Conservation (phyloP, 2,329 filamentous ascomycete species). For the Emydomyces testavorans region DNA sequence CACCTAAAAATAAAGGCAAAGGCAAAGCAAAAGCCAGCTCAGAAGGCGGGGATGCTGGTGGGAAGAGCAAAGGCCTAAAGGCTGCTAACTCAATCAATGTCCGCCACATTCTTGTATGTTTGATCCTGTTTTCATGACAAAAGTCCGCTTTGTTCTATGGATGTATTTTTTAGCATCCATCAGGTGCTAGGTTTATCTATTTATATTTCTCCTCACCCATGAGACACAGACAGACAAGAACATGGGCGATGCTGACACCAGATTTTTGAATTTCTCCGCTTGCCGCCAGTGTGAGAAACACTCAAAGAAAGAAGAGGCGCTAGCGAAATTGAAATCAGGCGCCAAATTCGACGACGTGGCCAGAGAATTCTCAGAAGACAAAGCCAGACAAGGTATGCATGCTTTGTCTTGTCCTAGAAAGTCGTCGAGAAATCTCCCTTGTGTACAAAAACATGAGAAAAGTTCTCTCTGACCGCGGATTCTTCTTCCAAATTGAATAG, state of each 20-base stretch:
- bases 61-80: slow-evolving; percentile 40
- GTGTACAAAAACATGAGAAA: background rate
- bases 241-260: background rate
- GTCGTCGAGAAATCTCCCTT: background rate
- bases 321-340: slow-evolving; percentile 48
- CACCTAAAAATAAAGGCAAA: slow-evolving; percentile 31
- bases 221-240: no score
- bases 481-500: slow-evolving; percentile 26
- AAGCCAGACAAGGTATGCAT: slow-evolving; percentile 45
- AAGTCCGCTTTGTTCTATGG: background rate
- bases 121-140: background rate
- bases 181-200: no score
- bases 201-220: background rate
- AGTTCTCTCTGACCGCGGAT: background rate
- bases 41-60: slow-evolving; percentile 24
- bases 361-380: slow-evolving; percentile 53
- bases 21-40: slow-evolving; percentile 31
- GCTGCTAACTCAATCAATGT: slow-evolving; percentile 53
- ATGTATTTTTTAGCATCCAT: background rate
- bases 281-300: slow-evolving; percentile 47
- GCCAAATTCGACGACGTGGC: slow-evolving; percentile 55
- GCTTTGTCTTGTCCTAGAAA: slow-evolving; percentile 1
- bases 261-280: background rate
- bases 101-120: slow-evolving; percentile 48
- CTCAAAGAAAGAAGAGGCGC: slow-evolving; percentile 53